These are phyloP conservation scores for Lasiosphaeriaceae sp. DNA, from an alignment of 495 filamentous ascomycete species.

Conservation along the genomic window DNA sequence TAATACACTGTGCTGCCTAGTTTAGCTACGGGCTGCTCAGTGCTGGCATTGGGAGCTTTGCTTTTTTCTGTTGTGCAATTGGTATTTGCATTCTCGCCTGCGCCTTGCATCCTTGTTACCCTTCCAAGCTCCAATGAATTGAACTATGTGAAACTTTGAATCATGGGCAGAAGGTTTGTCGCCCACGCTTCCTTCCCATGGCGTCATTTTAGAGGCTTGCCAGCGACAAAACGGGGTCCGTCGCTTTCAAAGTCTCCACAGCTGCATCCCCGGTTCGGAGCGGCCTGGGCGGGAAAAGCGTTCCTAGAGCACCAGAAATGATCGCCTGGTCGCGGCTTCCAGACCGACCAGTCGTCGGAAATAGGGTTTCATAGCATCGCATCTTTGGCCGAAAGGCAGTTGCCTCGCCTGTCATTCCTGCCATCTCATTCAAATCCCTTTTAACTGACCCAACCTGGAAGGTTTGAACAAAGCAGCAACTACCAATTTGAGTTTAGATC, in stretches of 20 bases:
- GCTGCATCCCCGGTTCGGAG: background rate
- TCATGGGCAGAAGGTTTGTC: background rate
- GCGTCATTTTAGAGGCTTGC: background rate
- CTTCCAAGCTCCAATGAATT: background rate
- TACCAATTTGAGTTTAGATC: no score
- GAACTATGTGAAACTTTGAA: background rate
- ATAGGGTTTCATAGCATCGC: background rate
- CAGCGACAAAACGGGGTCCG: background rate
- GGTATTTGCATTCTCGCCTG: no score
- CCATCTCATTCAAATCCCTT: background rate
- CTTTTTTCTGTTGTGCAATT: background rate
- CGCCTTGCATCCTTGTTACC: background rate
- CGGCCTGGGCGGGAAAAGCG: background rate
- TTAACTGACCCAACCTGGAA: background rate
- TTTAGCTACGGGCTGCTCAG: background rate
- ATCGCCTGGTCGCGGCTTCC: background rate
- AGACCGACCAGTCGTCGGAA: background rate
- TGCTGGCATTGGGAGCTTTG: background rate
- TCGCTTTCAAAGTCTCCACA: background rate
- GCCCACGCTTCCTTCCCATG: background rate
- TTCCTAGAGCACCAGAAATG: background rate
- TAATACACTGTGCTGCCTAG: constrained; percentile 15
- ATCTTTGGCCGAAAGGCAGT: background rate
- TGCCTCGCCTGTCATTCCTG: background rate
- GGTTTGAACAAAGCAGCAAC: background rate